Conservation (phyloP, 306 rosid genomes). For the Cicer cuneatum region DNA sequence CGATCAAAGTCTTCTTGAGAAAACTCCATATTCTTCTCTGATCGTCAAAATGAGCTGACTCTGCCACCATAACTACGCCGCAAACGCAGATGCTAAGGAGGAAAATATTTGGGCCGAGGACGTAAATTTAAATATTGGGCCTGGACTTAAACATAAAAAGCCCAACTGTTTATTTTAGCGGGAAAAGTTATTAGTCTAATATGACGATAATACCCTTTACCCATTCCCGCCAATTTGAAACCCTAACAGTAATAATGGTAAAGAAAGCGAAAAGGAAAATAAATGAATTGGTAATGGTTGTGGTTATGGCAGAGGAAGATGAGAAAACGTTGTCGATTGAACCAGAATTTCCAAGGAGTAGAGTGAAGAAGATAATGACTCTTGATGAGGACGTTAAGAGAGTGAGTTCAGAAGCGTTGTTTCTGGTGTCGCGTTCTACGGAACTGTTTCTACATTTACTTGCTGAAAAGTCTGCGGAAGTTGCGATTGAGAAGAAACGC, state of each 20-base stretch:
- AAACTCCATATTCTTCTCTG: slow-evolving; percentile 58
- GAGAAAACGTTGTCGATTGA: slow-evolving; percentile 38
- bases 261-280: not conserved
- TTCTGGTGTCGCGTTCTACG: slow-evolving; percentile 71
- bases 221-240: slow-evolving; percentile 55
- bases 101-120: slow-evolving; percentile 10
- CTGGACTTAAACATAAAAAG: not conserved
- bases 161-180: slow-evolving; percentile 1
- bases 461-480: slow-evolving; percentile 72
- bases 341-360: slow-evolving; percentile 65
- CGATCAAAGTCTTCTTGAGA: slow-evolving; percentile 68
- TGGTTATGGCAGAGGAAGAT: slow-evolving; percentile 56
- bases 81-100: not conserved
- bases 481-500: slow-evolving; percentile 74
- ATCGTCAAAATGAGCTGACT: not conserved
- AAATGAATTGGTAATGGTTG: not conserved
- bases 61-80: slow-evolving; percentile 2
- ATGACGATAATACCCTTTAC: slow-evolving; percentile 33
- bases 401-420: slow-evolving; percentile 75
- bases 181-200: not conserved
- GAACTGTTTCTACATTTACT: slow-evolving; percentile 77
- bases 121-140: slow-evolving; percentile 8
- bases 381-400: slow-evolving; percentile 69
- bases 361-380: slow-evolving; percentile 86
- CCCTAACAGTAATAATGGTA: slow-evolving; percentile 33